phyloP scores from a whole-genome alignment of 179 eudicot species.

The Silene vulgaris region DNA sequence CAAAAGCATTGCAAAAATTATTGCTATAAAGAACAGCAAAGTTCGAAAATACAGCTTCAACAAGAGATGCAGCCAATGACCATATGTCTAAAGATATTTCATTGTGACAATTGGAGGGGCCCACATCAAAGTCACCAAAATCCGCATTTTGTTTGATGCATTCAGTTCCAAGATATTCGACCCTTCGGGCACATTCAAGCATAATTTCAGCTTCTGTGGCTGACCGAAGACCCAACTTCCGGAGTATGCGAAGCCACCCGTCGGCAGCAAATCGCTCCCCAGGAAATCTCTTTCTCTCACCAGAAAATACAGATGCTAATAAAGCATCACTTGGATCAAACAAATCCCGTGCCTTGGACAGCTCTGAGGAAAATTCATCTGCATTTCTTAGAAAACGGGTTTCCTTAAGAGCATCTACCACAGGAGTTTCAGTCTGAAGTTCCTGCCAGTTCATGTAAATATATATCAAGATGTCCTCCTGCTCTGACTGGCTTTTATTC shows the following conservation, averaged over 20 bases:
- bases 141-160: slow-evolving; percentile 39
- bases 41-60: slow-evolving; percentile 74
- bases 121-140: slow-evolving; percentile 56
- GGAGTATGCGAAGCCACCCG: slow-evolving; percentile 78
- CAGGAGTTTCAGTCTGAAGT: slow-evolving; percentile 66
- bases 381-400: slow-evolving; percentile 71
- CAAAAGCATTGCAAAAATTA: slow-evolving; percentile 75
- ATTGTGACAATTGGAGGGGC: slow-evolving; percentile 36
- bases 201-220: slow-evolving; percentile 73
- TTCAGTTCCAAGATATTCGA: slow-evolving; percentile 79
- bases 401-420: slow-evolving; percentile 69
- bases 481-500: slow-evolving; percentile 61
- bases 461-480: slow-evolving; percentile 80
- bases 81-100: slow-evolving; percentile 75
- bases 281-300: slow-evolving; percentile 76
- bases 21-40: slow-evolving; percentile 86
- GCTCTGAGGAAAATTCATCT: slow-evolving; percentile 46
- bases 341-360: slow-evolving; percentile 72
- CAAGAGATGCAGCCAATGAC: slow-evolving; percentile 77
- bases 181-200: slow-evolving; percentile 87
- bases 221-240: slow-evolving; percentile 74
- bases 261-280: slow-evolving; percentile 85
- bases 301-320: slow-evolving; percentile 76
- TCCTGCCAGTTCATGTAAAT: slow-evolving; percentile 80
- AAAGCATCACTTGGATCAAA: slow-evolving; percentile 85